Percentiles rank a stretch among this genome's conserved stretches.
Conservation (phyloP, 106 monocot genomes). For the Alisma plantagoaquatica region DNA sequence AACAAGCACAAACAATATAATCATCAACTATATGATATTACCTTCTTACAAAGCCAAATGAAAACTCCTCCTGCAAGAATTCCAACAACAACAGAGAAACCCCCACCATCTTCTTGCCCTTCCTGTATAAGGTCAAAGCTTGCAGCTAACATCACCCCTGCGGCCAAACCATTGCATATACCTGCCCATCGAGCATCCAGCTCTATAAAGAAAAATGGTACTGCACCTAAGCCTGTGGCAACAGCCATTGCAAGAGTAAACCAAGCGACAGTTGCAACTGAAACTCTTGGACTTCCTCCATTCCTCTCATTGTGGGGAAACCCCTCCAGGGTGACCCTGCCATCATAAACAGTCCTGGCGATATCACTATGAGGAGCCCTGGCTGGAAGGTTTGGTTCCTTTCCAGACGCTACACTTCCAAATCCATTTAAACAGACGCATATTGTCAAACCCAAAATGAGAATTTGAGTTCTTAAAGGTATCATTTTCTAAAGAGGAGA, state of each 20-base stretch:
- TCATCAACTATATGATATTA: no score
- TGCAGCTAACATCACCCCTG: conserved; percentile 96
- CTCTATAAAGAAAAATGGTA: conserved; percentile 97
- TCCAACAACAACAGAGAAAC: conserved; percentile 75
- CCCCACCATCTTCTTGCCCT: conserved; percentile 70
- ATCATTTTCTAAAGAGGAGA: no score
- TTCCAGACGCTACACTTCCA: conserved; percentile 30
- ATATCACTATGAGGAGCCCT: conserved; percentile 56
- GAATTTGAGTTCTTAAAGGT: no score
- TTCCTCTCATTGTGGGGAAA: conserved; percentile 34
- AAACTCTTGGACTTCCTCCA: conserved; percentile 32
- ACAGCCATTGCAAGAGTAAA: conserved; percentile 96
- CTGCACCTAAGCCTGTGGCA: conserved; percentile 84
- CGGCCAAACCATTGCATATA: conserved; percentile 89
- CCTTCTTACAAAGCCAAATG: conserved; percentile 98
- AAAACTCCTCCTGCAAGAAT: conserved; percentile 79
- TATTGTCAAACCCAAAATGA: no score
- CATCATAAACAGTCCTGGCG: conserved; percentile 46
- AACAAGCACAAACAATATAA: no score
- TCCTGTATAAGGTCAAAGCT: conserved; percentile 97
- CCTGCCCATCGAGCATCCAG: conserved; percentile 94
- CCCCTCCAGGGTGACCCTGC: conserved; percentile 39
- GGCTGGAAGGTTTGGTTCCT: conserved; percentile 17
- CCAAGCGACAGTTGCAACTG: conserved; percentile 69
- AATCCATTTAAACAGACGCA: conserved; percentile 10